Conservation (phyloP, 176 grass and related monocot species). For the Typha latifolia region DNA sequence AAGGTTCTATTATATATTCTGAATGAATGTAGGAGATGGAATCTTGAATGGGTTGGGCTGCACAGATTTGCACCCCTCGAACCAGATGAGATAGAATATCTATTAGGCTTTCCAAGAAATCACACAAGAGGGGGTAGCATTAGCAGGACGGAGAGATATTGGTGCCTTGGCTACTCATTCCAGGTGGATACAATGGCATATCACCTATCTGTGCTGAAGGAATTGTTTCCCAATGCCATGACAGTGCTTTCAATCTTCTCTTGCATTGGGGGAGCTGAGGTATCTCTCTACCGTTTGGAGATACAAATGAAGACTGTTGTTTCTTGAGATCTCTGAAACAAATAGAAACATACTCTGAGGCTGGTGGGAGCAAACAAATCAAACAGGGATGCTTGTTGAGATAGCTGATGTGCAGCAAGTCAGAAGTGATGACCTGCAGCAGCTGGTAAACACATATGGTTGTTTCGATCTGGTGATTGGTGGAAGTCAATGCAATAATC, state of each 20-base stretch:
- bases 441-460: conserved; percentile 31
- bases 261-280: conserved; percentile 95
- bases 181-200: conserved; percentile 82
- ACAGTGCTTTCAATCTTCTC: conserved; percentile 70
- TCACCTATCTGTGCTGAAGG: conserved; percentile 53
- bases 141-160: conserved; percentile 60
- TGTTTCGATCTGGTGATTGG: conserved; percentile 70
- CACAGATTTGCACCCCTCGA: conserved; percentile 68
- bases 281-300: conserved; percentile 65
- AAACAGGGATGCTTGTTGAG: conserved; percentile 51
- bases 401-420: conserved; percentile 48
- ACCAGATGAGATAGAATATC: conserved; percentile 65
- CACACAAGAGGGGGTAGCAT: conserved; percentile 53
- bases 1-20: conserved; percentile 41
- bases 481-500: conserved; percentile 83
- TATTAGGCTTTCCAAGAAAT: conserved; percentile 68
- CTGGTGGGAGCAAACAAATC: conserved; percentile 77
- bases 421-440: conserved; percentile 16
- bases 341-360: conserved; percentile 51
- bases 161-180: conserved; percentile 68
- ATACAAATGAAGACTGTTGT: conserved; percentile 51
- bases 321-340: conserved; percentile 57
- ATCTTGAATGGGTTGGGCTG: conserved; percentile 66
- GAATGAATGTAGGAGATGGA: conserved; percentile 71
- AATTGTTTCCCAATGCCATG: conserved; percentile 58